phyloP scores from a whole-genome alignment of 768 basidiomycete genomes.

The Amanita polypyramis region DNA sequence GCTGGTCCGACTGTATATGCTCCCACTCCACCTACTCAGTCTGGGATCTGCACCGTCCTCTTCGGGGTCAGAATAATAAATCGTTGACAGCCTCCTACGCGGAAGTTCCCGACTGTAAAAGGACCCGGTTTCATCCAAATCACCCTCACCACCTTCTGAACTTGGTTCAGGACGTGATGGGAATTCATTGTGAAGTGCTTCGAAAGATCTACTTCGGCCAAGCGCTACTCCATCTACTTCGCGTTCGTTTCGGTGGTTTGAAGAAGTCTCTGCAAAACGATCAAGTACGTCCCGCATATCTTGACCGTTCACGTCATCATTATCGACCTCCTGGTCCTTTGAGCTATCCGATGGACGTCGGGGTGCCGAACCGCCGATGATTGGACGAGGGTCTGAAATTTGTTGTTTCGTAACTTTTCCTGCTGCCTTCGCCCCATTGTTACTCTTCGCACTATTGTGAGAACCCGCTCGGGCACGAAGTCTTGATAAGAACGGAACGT shows the following conservation, averaged over 20 bases:
- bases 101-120: background rate
- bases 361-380: background rate
- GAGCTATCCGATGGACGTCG: conserved; percentile 15
- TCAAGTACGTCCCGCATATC: conserved; percentile 28
- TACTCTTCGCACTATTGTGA: background rate
- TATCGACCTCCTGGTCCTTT: conserved; percentile 15
- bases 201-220: conserved; percentile 4
- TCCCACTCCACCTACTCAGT: conserved; percentile 33
- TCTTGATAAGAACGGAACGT: conserved; percentile 25
- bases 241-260: background rate
- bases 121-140: conserved; percentile 9
- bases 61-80: conserved; percentile 12
- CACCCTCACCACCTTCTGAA: conserved; percentile 11
- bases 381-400: conserved; percentile 8
- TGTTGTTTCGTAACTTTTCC: conserved; percentile 8
- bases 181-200: background rate
- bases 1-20: conserved; percentile 40
- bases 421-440: conserved; percentile 1
- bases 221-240: conserved; percentile 5
- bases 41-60: conserved; percentile 19
- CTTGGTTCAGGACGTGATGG: conserved; percentile 6
- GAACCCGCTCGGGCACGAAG: background rate
- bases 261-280: conserved; percentile 17
- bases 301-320: conserved; percentile 12
- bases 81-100: conserved; percentile 13